Evolutionary conservation across 202 grass and related monocot genomes (phyloP).

Genomic region (Bolboschoenoplectus hybrid): DNA sequence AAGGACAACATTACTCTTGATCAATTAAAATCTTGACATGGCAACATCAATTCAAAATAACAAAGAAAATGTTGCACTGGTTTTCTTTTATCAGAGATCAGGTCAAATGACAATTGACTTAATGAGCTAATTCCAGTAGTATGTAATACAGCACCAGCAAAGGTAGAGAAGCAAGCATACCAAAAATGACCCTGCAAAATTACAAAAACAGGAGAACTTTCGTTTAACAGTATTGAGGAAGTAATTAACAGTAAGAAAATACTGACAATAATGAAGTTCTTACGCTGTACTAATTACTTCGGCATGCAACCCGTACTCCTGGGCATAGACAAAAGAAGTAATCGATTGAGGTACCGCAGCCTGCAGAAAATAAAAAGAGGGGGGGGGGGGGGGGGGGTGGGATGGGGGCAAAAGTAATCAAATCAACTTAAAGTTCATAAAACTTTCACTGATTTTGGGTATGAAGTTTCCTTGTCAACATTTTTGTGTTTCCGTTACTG

Average conservation of each 20-base stretch:
- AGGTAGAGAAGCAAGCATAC: constrained; percentile 75
- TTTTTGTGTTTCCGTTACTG: not conserved
- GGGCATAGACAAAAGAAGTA: constrained; percentile 82
- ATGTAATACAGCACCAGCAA: constrained; percentile 71
- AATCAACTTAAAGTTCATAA: not conserved
- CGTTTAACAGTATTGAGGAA: constrained; percentile 24
- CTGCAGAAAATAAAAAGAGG: constrained; percentile 48
- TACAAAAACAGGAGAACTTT: constrained; percentile 20
- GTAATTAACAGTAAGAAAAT: constrained; percentile 22
- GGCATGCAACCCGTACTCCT: constrained; percentile 80
- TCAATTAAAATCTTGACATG: constrained; percentile 16
- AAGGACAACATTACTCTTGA: constrained; percentile 30
- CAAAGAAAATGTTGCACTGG: constrained; percentile 19
- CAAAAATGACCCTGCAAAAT: constrained; percentile 91
- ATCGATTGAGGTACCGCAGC: constrained; percentile 87
- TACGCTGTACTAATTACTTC: constrained; percentile 87
- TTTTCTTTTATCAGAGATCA: constrained; percentile 16
- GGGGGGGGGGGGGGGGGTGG: too few species aligned
- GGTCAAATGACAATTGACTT: constrained; percentile 24
- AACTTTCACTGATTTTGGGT: too few species aligned
- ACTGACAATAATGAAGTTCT: constrained; percentile 44
- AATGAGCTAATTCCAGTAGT: constrained; percentile 59
- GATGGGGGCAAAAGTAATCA: not conserved
- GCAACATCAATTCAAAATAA: not conserved
- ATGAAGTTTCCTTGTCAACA: too few species aligned